Base-by-base conservation (phyloP, 345 rosid genomes). In the Hypericum androsaemum region DNA sequence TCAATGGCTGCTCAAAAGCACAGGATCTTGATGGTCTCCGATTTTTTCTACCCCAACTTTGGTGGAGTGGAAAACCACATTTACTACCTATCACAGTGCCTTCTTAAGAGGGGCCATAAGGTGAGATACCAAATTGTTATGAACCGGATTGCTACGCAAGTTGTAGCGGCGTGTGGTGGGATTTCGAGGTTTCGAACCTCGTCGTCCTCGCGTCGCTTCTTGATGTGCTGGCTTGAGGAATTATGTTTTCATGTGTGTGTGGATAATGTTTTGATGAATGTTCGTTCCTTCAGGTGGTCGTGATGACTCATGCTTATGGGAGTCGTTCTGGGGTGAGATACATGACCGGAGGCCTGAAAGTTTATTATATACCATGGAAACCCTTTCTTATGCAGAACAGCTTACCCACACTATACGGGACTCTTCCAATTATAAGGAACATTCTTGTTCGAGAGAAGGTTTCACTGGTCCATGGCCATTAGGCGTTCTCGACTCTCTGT, bases 51-150 rank as follows among this genome's bases (percentile, higher is more conserved):
- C 69, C 97, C 98, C 7, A 92, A 88, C 69, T 85, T 92, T 46
- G 95, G 97, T 49, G 98, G 98, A 41, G 98, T 92, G 1, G 97
- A 92, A 69, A 83, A 68, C 71, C 97, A 92, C 71, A 81, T 92
- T 47, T 92, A 88, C 53, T 92, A 78, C 64, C 79, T 92, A 39
- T 92, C 97, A 37, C 98, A 88, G 52, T 92, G 97, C 76, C 69
- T 88, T 48, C 65, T 92, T 57, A 74, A 85, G 76, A 95, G 85
- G 53, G 95, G 97, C 16, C 97, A 85, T 80, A 92, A 85, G 97
- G 98, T 92, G 43, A 70, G 70, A 36, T n/a, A n/a, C n/a, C n/a
- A n/a, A n/a, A n/a, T n/a, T 6, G 38, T 43, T 54, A 11, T 59
- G 15, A 50, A 7, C 22, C 43, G 40, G 44, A 36, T 36, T 54